Base-by-base conservation (phyloP, 805 yeast genomes). In the Candida dajiaensis region DNA sequence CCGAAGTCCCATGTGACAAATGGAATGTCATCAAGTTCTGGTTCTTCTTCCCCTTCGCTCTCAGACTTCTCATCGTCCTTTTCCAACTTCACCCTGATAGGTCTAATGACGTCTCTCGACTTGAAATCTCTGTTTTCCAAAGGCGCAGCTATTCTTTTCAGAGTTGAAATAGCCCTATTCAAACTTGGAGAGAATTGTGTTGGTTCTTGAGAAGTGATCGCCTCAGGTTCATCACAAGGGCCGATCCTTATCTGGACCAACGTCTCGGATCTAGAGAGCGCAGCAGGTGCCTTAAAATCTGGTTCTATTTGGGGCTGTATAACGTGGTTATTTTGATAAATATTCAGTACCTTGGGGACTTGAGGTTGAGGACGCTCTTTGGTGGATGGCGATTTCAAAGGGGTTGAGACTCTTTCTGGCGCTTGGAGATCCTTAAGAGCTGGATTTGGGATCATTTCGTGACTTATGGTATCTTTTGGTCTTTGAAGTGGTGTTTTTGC, bases 1-100 rank as follows among this genome's bases (percentile, higher is more conserved):
- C 44, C 44, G n/a, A 28, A 42, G 37, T 45, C 44, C 53, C 53
- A 50, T 4, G 31, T 15, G 15, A 50, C 42, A 15, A 36, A 18
- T 7, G 21, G 23, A 5, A n/a, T 12, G 3, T 36, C 16, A 3
- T 20, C 25, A 2, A 12, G 22, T n/a, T 36, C 39, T 11, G 16
- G 18, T 4, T 20, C 16, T 18, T 29, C 18, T n/a, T 36, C 39
- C 10, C 25, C 16, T 10, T 36, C 39, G 6, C 23, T 36, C 2
- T n/a, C 4, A 16, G 20, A 11, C 15, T 33, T 20, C 2, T n/a
- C 18, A 6, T 33, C 36, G 11, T 33, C 5, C 36, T 28, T 13
- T 13, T 33, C 36, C 18, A 33, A 16, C 15, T 33, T 33, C 12
- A 33, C 36, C 9, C 13, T 6, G 20, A 33, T 33, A 10, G 36